Base-by-base conservation (phyloP, 2,329 filamentous ascomycete species). In the Dryadomyces quercus-mongolicae region DNA sequence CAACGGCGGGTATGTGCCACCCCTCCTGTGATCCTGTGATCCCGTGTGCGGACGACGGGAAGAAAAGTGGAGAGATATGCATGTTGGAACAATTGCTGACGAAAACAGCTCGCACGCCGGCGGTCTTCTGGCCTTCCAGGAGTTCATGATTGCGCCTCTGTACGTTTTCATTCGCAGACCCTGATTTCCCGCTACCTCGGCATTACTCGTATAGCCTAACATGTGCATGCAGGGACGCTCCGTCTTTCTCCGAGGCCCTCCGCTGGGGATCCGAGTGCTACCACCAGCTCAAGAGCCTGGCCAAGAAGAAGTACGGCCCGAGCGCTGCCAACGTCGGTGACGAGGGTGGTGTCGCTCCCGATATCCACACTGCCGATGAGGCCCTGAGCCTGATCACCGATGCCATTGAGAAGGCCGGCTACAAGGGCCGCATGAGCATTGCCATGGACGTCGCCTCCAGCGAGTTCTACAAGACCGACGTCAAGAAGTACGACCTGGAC, bases 221-320 rank as follows among this genome's bases (percentile, higher is more conserved):
- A 53, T 60, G 54, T 58, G 54, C 38, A 64, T 49, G 59, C 45
- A 89, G 85, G 63, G 78, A 83, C 60, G 93, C 93, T 62, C 85
- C 90, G 58, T 85, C 87, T 60, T 98, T 98, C 84, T 83, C 85
- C 64, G 93, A 98, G 81, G 93, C 86, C 69, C 85, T 98, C 76
- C 91, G 92, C 71, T 89, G 95, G 76, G 93, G 93, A 72, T 76
- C 92, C 65, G 93, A 98, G 77, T 90, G 96, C 66, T 98, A 98
- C 85, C 92, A 97, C 75, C 86, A 88, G 75, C 87, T 98, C 67
- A 98, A 98, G 86, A 67, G 80, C 66, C 83, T 97, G 59, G 91
- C 93, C 72, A 97, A 97, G 88, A 93, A 96, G 88, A 93, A 88
- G 82, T 98, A 98, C 73, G 93, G 93, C 70, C 92, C 95, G 76